Conservation (phyloP, 352 stramenopile species). For the Phytophthora crassamura region DNA sequence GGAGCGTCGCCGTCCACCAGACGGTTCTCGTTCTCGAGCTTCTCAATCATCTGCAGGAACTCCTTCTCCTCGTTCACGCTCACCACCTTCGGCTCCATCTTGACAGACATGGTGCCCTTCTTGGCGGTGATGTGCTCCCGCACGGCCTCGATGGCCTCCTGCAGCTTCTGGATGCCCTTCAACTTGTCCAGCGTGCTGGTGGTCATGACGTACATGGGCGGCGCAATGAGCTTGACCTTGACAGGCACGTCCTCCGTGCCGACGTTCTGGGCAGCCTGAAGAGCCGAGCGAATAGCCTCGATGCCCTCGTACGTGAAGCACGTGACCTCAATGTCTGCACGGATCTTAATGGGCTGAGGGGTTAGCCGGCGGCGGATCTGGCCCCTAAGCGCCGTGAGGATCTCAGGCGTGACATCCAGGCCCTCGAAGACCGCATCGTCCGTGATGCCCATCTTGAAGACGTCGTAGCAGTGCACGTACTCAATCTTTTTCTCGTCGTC, state of each 20-base stretch:
- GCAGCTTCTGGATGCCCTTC: constrained; percentile 96
- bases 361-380: constrained; percentile 98
- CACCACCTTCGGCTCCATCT: constrained; percentile 99
- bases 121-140: constrained; percentile 94
- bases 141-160: constrained; percentile 96
- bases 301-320: constrained; percentile 99
- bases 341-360: constrained; percentile 99
- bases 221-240: constrained; percentile 99
- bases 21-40: constrained; percentile 98
- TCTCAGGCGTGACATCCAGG: constrained; percentile 91
- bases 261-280: constrained; percentile 90
- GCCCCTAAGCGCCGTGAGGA: constrained; percentile 92
- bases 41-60: constrained; percentile 99
- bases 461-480: constrained; percentile 99
- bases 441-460: constrained; percentile 98
- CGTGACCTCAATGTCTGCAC: constrained; percentile 99
- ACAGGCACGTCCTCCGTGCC: constrained; percentile 93
- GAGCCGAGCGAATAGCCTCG: constrained; percentile 97
- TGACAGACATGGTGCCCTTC: constrained; percentile 96
- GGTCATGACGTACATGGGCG: constrained; percentile 99
- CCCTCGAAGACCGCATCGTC: constrained; percentile 88
- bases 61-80: constrained; percentile 99
- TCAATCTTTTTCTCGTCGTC: constrained; percentile 88
- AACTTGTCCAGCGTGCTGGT: constrained; percentile 99
- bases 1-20: constrained; percentile 98